Percentiles rank a stretch among this genome's conserved stretches.
These are phyloP conservation scores for Pythium rhizo-oryzae DNA, from an alignment of 352 stramenopile species.

Conservation along the genomic window DNA sequence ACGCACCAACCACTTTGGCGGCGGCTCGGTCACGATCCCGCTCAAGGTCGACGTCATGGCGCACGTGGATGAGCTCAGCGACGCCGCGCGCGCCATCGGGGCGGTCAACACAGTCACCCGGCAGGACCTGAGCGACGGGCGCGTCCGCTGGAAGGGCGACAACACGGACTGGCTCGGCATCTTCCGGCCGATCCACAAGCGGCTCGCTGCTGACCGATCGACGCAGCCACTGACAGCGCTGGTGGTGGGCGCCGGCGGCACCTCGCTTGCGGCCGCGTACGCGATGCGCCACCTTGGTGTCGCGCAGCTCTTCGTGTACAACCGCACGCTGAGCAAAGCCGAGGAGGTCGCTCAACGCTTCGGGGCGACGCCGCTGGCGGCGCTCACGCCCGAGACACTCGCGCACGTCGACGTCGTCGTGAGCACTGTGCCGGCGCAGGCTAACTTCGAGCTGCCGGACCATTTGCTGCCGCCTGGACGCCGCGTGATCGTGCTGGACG, in stretches of 20 bases:
- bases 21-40: constrained; percentile 97
- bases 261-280: constrained; percentile 95
- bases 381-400: constrained; percentile 52
- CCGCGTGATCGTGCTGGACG: constrained; percentile 93
- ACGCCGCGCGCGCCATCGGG: constrained; percentile 95
- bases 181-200: constrained; percentile 88
- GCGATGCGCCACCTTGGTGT: constrained; percentile 88
- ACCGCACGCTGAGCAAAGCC: constrained; percentile 95
- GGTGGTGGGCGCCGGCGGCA: constrained; percentile 93
- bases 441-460: constrained; percentile 79
- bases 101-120: constrained; percentile 98
- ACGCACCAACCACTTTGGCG: constrained; percentile 79
- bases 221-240: constrained; percentile 45
- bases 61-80: constrained; percentile 92
- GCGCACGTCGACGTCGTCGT: constrained; percentile 91
- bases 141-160: constrained; percentile 82
- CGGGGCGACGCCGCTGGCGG: constrained; percentile 66
- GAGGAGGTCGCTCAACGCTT: constrained; percentile 89
- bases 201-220: constrained; percentile 31
- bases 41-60: constrained; percentile 96
- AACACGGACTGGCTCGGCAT: constrained; percentile 99
- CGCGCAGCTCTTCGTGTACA: constrained; percentile 92
- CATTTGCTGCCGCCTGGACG: constrained; percentile 41
- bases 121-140: constrained; percentile 43
- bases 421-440: constrained; percentile 94